Percentiles rank a stretch among this genome's conserved stretches.
Evolutionary conservation across 345 rosid genomes (phyloP).

Genomic region (Corchorus olitorius): DNA sequence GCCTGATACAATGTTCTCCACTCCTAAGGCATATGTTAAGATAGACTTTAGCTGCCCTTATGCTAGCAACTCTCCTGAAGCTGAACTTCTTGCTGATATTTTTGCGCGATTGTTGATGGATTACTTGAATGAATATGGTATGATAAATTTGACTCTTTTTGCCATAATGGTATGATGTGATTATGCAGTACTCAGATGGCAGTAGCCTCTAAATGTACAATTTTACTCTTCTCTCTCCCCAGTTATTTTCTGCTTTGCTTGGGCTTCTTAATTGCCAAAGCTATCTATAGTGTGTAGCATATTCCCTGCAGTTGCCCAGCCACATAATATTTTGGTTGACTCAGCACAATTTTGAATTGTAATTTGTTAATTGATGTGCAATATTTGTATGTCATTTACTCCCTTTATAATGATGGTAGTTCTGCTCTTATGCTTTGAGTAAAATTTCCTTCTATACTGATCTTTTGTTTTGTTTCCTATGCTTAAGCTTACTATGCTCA

Average conservation of each 20-base stretch:
- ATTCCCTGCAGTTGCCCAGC: too few species aligned
- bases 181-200: not conserved
- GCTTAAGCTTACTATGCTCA: conserved; percentile 87
- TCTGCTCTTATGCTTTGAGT: not conserved
- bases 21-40: conserved; percentile 81
- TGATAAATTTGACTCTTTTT: conserved; percentile 20
- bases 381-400: too few species aligned
- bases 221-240: not conserved
- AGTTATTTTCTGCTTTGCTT: not conserved
- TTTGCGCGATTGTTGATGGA: conserved; percentile 80
- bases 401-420: not conserved
- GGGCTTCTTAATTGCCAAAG: not conserved
- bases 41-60: conserved; percentile 84
- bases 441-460: conserved; percentile 13
- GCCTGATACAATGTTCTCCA: conserved; percentile 78
- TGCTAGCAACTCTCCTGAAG: conserved; percentile 74
- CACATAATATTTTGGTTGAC: too few species aligned
- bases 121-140: conserved; percentile 95
- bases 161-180: not conserved
- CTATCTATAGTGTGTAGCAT: not conserved
- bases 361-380: too few species aligned
- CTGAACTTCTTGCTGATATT: conserved; percentile 68
- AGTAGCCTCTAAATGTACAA: not conserved
- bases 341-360: too few species aligned
- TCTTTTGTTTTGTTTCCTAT: conserved; percentile 19